Conservation (phyloP, 2,329 filamentous ascomycete species). For the Hansfordia pulvinata region DNA sequence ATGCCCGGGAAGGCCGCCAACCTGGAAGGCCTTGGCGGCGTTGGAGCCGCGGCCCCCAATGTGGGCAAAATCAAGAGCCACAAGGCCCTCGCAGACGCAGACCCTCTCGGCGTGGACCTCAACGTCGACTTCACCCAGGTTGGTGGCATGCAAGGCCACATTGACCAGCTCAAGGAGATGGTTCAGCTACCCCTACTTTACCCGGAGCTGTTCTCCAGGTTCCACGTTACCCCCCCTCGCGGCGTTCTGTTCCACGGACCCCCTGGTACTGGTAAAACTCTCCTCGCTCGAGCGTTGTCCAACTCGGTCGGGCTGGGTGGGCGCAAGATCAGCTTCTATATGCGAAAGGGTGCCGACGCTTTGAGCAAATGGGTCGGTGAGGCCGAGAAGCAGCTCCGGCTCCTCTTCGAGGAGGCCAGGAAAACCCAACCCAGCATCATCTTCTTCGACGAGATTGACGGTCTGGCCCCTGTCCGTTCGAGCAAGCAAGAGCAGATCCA, state of each 20-base stretch:
- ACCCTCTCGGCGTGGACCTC: conserved; percentile 84
- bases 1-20: conserved; percentile 21
- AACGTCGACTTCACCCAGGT: conserved; percentile 91
- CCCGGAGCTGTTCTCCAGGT: conserved; percentile 81
- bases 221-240: conserved; percentile 85
- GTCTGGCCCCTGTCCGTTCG: conserved; percentile 84
- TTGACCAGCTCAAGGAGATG: conserved; percentile 98
- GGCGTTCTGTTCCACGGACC: conserved; percentile 95
- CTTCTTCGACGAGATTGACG: conserved; percentile 98
- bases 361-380: conserved; percentile 99
- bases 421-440: conserved; percentile 98
- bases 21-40: conserved; percentile 23
- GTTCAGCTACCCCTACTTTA: conserved; percentile 88
- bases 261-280: conserved; percentile 92
- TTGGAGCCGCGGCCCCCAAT: conserved; percentile 48
- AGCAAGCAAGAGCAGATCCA: conserved; percentile 99
- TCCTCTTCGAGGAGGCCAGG: conserved; percentile 90
- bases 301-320: conserved; percentile 82
- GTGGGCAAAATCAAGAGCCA: conserved; percentile 89
- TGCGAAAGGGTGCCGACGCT: conserved; percentile 96
- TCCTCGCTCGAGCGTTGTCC: conserved; percentile 85
- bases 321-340: conserved; percentile 95
- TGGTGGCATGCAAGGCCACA: conserved; percentile 82
- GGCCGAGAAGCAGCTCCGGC: conserved; percentile 83
- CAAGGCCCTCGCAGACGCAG: conserved; percentile 83